Base-by-base conservation (phyloP, 2,329 filamentous ascomycete species). In the Cordyceps farinosa region DNA sequence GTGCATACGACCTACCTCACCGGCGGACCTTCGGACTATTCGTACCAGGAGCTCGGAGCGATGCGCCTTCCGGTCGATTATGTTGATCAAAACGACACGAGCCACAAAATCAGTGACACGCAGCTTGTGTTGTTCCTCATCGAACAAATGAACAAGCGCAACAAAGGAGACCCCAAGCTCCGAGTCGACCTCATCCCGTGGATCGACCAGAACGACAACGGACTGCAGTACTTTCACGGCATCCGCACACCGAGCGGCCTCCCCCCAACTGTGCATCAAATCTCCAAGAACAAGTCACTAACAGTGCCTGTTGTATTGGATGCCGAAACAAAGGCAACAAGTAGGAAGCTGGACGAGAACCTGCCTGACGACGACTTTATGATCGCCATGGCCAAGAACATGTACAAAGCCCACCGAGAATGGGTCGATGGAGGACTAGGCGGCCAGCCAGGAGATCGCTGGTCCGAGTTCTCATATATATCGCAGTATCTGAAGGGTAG, bases 21-120 rank as follows among this genome's bases (percentile, higher is more conserved):
- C 3, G 83, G 81, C 4, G 83, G 78, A 0, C 84, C 85, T 0
- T 81, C 82, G 27, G 79, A 88, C 65, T 89, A 89, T 69, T 85
- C 86, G 27, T 89, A 90, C 70, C 86, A 89, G 68, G 87, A 89
- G 70, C 81, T 81, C 84, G 87, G 87, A 0, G 84, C 86, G 0
- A 89, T 89, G 86, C 77, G 86, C 2, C 85, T 89, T 66, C 87
- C 87, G 0, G 77, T 83, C 17, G 79, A 78, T 2, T 80, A 84
- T 66, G 70, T 79, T 2, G 79, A 80, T 3, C 76, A 77, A 27
- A 79, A 78, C n/a, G 85, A 86, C 66, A 78, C 83, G 68, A 87
- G 82, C 0, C 75, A 77, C 66, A 80, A 85, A 64, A 85, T 89
- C 66, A 80, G 82, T 9, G 87, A 89, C 67, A 86, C 88, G 69